Percentiles rank a stretch among this genome's conserved stretches.
Evolutionary conservation across 2,329 filamentous ascomycete species (phyloP).

Genomic region (Stagonosporopsis cucurbitacearum): DNA sequence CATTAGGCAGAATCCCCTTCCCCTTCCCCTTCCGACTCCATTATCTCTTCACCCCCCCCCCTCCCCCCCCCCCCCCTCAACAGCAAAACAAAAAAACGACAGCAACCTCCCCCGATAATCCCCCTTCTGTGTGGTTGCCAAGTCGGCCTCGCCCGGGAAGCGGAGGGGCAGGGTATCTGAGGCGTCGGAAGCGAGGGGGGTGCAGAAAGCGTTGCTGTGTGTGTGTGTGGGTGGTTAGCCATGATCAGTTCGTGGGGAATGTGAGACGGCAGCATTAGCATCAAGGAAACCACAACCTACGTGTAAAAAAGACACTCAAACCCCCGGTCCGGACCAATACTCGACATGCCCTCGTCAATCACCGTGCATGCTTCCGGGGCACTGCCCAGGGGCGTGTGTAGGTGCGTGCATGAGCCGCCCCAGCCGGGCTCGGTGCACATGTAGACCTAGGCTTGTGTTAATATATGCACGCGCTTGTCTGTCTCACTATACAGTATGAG

Average conservation of each 20-base stretch:
- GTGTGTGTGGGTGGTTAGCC: background rate
- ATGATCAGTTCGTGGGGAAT: too few species aligned
- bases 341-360: conserved; percentile 26
- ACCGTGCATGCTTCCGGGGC: conserved; percentile 21
- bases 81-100: too few species aligned
- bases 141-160: conserved; percentile 25
- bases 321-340: conserved; percentile 33
- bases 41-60: too few species aligned
- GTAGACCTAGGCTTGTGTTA: conserved; percentile 29
- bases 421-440: conserved; percentile 36
- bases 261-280: background rate
- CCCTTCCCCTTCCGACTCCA: too few species aligned
- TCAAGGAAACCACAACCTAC: too few species aligned
- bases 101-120: conserved; percentile 28
- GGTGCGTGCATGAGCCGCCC: conserved; percentile 28
- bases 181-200: conserved; percentile 14
- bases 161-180: conserved; percentile 16
- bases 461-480: too few species aligned
- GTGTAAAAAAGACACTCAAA: conserved; percentile 38
- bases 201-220: conserved; percentile 27
- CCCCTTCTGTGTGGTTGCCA: conserved; percentile 23
- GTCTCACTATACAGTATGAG: too few species aligned
- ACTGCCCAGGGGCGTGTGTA: conserved; percentile 21
- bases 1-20: too few species aligned
- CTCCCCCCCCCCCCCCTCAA: too few species aligned